These are phyloP conservation scores for Clonostachys rhizophaga DNA, from an alignment of 2,329 filamentous ascomycete genomes.

Conservation along the genomic window DNA sequence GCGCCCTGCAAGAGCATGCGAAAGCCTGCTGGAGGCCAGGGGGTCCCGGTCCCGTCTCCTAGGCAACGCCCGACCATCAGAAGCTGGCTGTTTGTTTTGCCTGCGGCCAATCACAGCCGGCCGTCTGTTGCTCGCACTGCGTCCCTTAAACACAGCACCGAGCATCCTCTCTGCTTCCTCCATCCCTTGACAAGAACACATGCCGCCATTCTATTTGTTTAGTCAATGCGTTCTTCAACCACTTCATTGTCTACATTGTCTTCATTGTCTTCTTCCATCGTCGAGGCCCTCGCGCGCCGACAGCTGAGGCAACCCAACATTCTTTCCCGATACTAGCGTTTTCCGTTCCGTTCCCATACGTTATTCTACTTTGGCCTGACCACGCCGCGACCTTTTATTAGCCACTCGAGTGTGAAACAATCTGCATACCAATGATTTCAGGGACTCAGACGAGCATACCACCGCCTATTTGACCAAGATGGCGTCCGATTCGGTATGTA, in stretches of 20 bases:
- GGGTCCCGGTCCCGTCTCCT: neutral
- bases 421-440: neutral
- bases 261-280: too few relatives aligned
- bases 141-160: neutral
- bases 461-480: neutral
- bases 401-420: neutral
- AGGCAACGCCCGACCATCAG: neutral
- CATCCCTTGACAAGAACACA: neutral
- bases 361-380: too few relatives aligned
- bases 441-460: too few relatives aligned
- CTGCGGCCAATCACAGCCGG: neutral
- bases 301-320: too few relatives aligned
- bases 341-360: too few relatives aligned
- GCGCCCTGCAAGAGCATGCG: neutral
- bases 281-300: too few relatives aligned
- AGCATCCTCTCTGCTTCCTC: neutral
- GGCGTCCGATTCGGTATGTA: constrained; percentile 6
- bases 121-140: neutral
- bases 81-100: constrained; percentile 1
- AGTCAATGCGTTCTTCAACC: neutral
- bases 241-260: neutral
- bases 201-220: neutral
- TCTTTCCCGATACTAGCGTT: too few relatives aligned
- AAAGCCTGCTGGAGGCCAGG: neutral
- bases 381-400: too few relatives aligned